Conservation (phyloP, 495 filamentous ascomycete genomes). For the Neurospora sp. region DNA sequence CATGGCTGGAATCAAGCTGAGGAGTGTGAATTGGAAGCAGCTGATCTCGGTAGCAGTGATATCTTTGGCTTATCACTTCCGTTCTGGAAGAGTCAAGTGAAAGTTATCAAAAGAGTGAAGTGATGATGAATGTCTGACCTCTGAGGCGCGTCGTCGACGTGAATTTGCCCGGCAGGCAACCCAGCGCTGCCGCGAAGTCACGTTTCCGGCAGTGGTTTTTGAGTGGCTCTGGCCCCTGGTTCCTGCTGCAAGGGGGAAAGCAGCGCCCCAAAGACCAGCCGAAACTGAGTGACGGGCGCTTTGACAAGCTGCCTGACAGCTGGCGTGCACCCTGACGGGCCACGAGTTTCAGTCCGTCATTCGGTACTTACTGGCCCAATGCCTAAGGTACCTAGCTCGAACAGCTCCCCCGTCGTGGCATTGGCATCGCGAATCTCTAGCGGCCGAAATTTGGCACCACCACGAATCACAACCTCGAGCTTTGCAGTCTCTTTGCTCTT, state of each 20-base stretch:
- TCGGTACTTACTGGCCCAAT: neutral
- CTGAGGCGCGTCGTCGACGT: constrained; percentile 3
- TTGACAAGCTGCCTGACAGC: neutral
- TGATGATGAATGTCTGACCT: neutral
- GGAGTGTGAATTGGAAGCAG: too few species aligned
- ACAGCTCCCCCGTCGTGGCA: neutral
- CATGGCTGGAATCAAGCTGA: constrained; percentile 16
- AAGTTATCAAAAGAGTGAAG: neutral
- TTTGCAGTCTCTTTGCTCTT: neutral
- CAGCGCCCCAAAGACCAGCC: neutral
- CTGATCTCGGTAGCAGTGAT: neutral
- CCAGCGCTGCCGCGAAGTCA: constrained; percentile 15
- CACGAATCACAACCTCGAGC: neutral
- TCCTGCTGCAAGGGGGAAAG: neutral
- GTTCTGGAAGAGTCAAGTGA: neutral
- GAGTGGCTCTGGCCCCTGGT: constrained; percentile 4
- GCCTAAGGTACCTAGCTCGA: neutral
- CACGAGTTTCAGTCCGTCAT: neutral
- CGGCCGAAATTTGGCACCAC: neutral
- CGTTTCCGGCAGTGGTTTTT: constrained; percentile 9
- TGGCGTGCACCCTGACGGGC: neutral
- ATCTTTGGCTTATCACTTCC: neutral
- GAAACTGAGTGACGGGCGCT: neutral
- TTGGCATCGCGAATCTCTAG: neutral
- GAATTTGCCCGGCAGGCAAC: neutral